Base-by-base conservation (phyloP, 148 eudicot genomes). In the Rhododendron kiyosumense region DNA sequence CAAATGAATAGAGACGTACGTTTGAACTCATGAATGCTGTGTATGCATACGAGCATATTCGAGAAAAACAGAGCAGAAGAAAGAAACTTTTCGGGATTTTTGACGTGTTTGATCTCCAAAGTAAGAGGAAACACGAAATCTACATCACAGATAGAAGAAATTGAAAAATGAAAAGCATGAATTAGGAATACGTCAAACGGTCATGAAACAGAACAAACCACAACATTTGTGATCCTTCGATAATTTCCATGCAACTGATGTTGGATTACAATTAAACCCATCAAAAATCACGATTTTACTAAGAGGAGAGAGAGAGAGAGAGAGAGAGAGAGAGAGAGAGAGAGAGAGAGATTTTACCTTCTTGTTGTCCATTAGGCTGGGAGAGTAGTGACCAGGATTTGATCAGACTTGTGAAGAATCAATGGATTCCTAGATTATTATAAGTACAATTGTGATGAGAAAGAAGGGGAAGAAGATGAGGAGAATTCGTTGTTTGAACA, bases 281-380 rank as follows among this genome's bases (percentile, higher is more conserved):
- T 20, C 84, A 82, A 36, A 14, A 8, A 3, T 10, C 3, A 59
- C 2, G 45, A 54, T 15, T 52, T 2, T n/a, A n/a, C n/a, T n/a
- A n/a, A n/a, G n/a, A n/a, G n/a, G n/a, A n/a, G n/a, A 17, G 52
- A 78, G 48, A 78, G 48, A 45, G 46, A 82, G 34, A 59, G 65
- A 82, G 30, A 8, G 59, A 83, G 59, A 59, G 65, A 73, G 43
- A 41, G 43, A 41, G 43, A 41, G 43, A 41, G 7, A 41, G 45
- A 6, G 43, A 41, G 45, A 41, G 45, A 41, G 45, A 41, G 7
- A 41, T 6, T 26, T 41, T 0, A 41, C 45, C 82, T 75, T 85
- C 88, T 86, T 86, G 28, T 11, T n/a, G 18, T 38, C 84, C 84
- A 85, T 46, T 15, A 18, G 43, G 36, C 65, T 51, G 52, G 52